A percentile compares a stretch with the other conserved stretches of the same genome.
Evolutionary conservation across 176 grass and related monocot species (phyloP).

Genomic region (Lolium multiflorum): DNA sequence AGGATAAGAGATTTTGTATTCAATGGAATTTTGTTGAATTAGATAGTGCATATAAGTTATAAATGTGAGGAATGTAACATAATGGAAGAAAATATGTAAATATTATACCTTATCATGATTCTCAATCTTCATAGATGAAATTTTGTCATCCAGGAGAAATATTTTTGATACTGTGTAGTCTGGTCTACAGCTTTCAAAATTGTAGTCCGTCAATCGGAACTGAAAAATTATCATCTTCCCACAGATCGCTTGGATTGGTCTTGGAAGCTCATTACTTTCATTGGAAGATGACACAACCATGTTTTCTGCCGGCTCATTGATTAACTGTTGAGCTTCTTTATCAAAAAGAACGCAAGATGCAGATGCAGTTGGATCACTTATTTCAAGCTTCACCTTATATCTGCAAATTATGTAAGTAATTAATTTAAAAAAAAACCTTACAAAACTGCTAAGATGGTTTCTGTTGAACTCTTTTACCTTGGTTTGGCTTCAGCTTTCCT

Average conservation of each 20-base stretch:
- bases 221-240: neutral
- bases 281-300: neutral
- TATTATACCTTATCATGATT: neutral
- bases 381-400: no score
- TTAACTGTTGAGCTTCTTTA: neutral
- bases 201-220: neutral
- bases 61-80: neutral
- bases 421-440: no score
- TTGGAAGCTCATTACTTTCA: neutral
- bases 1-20: neutral
- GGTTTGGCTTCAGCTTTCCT: neutral
- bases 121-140: neutral
- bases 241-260: neutral
- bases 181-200: neutral
- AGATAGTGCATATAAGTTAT: neutral
- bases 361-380: no score
- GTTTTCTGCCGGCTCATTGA: neutral
- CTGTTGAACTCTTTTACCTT: neutral
- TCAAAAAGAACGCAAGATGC: no score
- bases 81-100: neutral
- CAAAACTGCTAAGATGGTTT: no score
- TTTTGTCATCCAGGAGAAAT: neutral
- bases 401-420: no score
- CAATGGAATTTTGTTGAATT: neutral
- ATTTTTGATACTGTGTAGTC: constrained; percentile 12